Percentiles rank a stretch among this genome's conserved stretches.
Evolutionary conservation across 108 stramenopile species (phyloP).

Genomic region (Aureococcus anophagefferens): DNA sequence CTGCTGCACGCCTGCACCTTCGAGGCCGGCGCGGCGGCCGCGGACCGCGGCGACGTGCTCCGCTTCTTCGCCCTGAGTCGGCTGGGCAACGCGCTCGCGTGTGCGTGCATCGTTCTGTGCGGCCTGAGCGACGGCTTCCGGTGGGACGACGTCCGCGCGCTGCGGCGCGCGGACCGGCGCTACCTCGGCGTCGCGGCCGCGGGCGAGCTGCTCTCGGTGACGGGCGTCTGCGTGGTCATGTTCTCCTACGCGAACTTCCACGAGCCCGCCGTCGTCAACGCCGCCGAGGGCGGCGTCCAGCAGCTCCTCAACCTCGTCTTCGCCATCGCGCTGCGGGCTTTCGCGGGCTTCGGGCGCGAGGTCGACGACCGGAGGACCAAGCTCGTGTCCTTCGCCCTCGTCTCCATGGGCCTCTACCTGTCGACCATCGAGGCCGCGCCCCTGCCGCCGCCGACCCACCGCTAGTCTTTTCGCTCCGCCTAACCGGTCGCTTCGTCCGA

Average conservation of each 20-base stretch:
- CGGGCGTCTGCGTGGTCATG: background rate
- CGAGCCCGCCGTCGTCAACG: background rate
- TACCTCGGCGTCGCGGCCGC: background rate
- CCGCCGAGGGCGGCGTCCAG: background rate
- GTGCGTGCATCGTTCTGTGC: background rate
- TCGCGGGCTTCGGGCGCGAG: background rate
- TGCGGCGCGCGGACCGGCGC: background rate
- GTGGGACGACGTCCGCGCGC: background rate
- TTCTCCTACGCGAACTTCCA: background rate
- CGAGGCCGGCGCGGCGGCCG: background rate
- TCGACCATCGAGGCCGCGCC: too few species aligned
- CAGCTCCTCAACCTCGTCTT: background rate
- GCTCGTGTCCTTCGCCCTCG: background rate
- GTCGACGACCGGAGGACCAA: background rate
- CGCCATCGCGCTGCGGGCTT: background rate
- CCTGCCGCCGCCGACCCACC: too few species aligned
- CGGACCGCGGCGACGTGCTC: background rate
- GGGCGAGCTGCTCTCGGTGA: background rate
- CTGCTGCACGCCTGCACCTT: background rate
- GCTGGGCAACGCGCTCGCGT: background rate
- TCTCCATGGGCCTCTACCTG: background rate
- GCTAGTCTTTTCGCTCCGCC: too few species aligned
- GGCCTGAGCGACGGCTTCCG: background rate
- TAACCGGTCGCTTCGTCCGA: too few species aligned
- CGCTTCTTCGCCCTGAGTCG: background rate